Evolutionary conservation across 257 asterid species (phyloP), one percentile per base, ranked within the genome.

Genomic region (Leonotis leonurus): DNA sequence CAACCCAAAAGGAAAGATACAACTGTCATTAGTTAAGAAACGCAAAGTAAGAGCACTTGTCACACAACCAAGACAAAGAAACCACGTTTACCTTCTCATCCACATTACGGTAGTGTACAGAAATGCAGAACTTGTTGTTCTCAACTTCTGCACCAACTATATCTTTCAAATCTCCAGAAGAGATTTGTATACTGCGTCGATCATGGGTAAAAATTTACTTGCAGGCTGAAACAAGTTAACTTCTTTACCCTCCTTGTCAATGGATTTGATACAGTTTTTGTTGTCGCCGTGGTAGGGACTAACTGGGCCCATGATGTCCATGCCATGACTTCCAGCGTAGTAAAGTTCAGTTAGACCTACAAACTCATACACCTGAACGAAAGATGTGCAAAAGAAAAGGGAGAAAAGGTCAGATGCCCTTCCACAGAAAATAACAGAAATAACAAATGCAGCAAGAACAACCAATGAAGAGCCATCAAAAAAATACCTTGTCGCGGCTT

Each of bases 301-400:
- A 77, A 80, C 85, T 1, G 99, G 99, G 18, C 97, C 89, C 95
- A 92, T 86, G 56, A 92, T 92, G 73, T 92, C 99, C 99, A 92
- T 92, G 60, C 99, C 97, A 43, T 92, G 97, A 72, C 97, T 89
- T 56, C 99, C 99, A 43, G 97, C 99, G 49, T 92, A 92, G 68
- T 86, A 81, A 69, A 92, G 97, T 60, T 92, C 96, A 9, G 76
- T 71, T 51, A 92, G 81, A 66, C 96, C 94, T 26, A 92, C 89
- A 65, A 92, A 92, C 76, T 92, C 89, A 32, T 72, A 75, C 3
- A 92, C 98, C 97, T 90, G 80, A 75, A 75, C 18, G 43, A 73
- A 64, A 30, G 24, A 49, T 37, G 60, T 6, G 44, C 8, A 22
- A 37, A n/a, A 27, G 30, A 66, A 8, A 45, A 63, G 2, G 24